Conservation (phyloP, 2,329 filamentous ascomycete species). For the Boeremia lycopersici region DNA sequence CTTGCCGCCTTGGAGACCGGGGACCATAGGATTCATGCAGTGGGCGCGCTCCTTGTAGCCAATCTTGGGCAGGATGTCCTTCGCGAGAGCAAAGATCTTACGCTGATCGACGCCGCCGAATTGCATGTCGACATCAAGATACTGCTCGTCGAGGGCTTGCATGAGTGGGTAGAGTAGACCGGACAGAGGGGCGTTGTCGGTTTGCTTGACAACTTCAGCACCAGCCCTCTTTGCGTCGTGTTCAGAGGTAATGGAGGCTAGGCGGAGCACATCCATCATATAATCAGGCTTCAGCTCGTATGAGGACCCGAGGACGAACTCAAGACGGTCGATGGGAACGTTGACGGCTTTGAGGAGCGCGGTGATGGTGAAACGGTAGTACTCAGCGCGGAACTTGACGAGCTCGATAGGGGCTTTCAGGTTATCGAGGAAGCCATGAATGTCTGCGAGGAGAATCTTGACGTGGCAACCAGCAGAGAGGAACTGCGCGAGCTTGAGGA, state of each 20-base stretch:
- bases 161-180: conserved; percentile 84
- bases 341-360: conserved; percentile 76
- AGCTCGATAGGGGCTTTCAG: conserved; percentile 88
- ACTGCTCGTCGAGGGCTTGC: conserved; percentile 83
- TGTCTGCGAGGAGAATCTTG: conserved; percentile 71
- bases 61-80: conserved; percentile 82
- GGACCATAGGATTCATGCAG: conserved; percentile 86
- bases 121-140: conserved; percentile 85
- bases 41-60: conserved; percentile 79
- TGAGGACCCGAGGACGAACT: conserved; percentile 82
- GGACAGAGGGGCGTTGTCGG: conserved; percentile 73
- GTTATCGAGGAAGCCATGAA: conserved; percentile 78
- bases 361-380: conserved; percentile 80
- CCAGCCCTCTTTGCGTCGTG: conserved; percentile 89
- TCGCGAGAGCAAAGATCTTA: conserved; percentile 86
- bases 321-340: conserved; percentile 77
- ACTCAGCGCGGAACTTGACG: conserved; percentile 79
- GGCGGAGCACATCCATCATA: conserved; percentile 84
- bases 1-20: conserved; percentile 81
- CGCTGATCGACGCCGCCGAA: conserved; percentile 81
- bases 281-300: conserved; percentile 76
- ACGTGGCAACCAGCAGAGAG: conserved; percentile 84
- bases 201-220: conserved; percentile 93
- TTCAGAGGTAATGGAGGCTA: conserved; percentile 73
- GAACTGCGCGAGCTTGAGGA: conserved; percentile 88